These are phyloP conservation scores for Dichomitus squalens DNA, from an alignment of 1,284 basidiomycete species.

Conservation along the genomic window DNA sequence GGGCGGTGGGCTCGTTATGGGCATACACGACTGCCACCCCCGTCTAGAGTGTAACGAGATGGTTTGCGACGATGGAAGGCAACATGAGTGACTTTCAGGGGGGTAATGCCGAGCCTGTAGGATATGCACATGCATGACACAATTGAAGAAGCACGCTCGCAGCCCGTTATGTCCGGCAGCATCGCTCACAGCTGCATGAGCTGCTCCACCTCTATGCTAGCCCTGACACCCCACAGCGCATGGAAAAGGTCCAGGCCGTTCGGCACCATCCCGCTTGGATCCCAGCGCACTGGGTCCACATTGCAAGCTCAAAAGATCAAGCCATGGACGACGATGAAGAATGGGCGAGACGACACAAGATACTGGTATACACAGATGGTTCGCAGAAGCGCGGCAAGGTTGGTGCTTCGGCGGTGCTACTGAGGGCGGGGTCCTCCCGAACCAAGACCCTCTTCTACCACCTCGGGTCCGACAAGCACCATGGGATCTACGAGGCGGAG, in stretches of 20 bases:
- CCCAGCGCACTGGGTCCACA: neutral
- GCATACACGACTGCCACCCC: conserved; percentile 18
- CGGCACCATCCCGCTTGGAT: conserved; percentile 10
- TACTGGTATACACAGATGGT: conserved; percentile 22
- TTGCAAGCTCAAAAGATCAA: neutral
- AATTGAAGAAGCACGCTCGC: neutral
- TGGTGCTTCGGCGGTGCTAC: neutral
- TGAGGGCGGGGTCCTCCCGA: neutral
- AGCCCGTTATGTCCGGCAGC: neutral
- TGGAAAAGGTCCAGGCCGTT: conserved; percentile 20
- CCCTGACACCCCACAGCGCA: neutral
- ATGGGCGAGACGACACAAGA: neutral
- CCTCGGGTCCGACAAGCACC: neutral
- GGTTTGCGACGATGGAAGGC: neutral
- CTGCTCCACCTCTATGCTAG: neutral
- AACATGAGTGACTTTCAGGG: no score
- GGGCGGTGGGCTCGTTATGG: conserved; percentile 18
- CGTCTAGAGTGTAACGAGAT: neutral
- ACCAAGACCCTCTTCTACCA: neutral
- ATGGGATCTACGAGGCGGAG: neutral
- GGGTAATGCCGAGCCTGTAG: no score
- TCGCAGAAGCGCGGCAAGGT: conserved; percentile 14
- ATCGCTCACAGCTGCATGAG: neutral
- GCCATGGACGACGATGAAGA: neutral
- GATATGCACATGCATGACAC: no score